phyloP scores from a whole-genome alignment of 2,329 filamentous ascomycete genomes.

The Clarireedia monteithiana region DNA sequence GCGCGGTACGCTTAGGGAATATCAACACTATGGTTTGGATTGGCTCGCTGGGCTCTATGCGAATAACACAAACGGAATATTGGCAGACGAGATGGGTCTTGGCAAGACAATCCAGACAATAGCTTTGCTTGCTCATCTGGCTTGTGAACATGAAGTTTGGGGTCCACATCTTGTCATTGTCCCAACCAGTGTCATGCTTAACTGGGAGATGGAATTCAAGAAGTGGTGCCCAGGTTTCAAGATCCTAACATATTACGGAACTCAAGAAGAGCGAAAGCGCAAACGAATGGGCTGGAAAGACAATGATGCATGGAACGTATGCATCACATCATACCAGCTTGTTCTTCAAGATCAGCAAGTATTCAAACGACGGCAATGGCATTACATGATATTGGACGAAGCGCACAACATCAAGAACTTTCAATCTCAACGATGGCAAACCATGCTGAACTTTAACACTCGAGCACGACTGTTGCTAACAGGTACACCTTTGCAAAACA shows the following conservation, averaged over 20 bases:
- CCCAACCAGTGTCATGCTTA: conserved; percentile 95
- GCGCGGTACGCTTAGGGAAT: conserved; percentile 84
- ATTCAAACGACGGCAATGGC: conserved; percentile 88
- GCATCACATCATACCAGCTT: conserved; percentile 95
- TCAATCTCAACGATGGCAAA: conserved; percentile 95
- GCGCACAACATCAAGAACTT: conserved; percentile 99
- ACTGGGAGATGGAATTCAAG: conserved; percentile 99
- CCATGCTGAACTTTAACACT: conserved; percentile 87
- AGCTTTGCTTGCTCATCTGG: conserved; percentile 83
- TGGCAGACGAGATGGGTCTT: conserved; percentile 97
- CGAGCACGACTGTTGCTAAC: conserved; percentile 80
- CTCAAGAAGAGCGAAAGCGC: conserved; percentile 80
- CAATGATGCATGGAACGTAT: conserved; percentile 91
- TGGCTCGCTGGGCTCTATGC: conserved; percentile 92
- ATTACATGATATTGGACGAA: conserved; percentile 97
- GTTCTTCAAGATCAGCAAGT: conserved; percentile 90
- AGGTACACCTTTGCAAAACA: conserved; percentile 93
- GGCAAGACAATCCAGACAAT: conserved; percentile 99
- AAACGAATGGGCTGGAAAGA: conserved; percentile 93
- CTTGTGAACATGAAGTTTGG: conserved; percentile 86
- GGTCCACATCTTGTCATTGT: conserved; percentile 94
- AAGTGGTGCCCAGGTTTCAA: conserved; percentile 99
- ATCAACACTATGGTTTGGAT: conserved; percentile 93
- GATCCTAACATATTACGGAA: conserved; percentile 93
- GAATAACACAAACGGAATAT: conserved; percentile 88